Conservation (phyloP, 2,329 filamentous ascomycete genomes). For the Diaporthe sp. region DNA sequence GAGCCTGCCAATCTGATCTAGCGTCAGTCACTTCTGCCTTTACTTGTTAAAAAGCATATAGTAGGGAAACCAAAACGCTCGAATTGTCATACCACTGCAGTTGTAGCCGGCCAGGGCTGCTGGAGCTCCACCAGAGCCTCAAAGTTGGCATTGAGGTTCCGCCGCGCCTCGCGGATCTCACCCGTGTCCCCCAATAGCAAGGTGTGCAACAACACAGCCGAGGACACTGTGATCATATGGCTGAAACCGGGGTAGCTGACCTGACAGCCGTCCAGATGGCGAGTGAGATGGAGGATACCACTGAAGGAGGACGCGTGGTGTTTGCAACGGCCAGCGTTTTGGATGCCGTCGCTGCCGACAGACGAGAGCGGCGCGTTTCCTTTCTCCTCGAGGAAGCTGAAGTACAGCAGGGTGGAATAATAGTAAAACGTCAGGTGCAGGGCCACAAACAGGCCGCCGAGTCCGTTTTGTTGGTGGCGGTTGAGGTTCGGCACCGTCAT, state of each 20-base stretch:
- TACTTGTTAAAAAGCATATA: too few relatives aligned
- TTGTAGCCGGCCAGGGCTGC: not conserved
- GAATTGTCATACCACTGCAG: not conserved
- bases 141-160: not conserved
- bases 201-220: not conserved
- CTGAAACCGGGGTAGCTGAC: not conserved
- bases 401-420: slow-evolving; percentile 50
- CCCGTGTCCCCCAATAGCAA: not conserved
- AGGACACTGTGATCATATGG: not conserved
- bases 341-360: too few relatives aligned
- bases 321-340: slow-evolving; percentile 40
- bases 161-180: not conserved
- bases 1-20: not conserved
- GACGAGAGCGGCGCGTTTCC: fast-evolving
- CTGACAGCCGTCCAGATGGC: not conserved
- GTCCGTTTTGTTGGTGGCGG: slow-evolving; percentile 39
- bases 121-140: not conserved
- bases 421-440: slow-evolving; percentile 51
- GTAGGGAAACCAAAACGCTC: too few relatives aligned
- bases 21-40: not conserved
- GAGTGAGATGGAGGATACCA: slow-evolving; percentile 32
- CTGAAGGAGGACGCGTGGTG: slow-evolving; percentile 44
- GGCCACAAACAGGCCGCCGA: slow-evolving; percentile 47
- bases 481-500: slow-evolving; percentile 39
- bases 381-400: slow-evolving; percentile 47